Conservation (phyloP, 345 rosid species). For the Pistacia atlantica region DNA sequence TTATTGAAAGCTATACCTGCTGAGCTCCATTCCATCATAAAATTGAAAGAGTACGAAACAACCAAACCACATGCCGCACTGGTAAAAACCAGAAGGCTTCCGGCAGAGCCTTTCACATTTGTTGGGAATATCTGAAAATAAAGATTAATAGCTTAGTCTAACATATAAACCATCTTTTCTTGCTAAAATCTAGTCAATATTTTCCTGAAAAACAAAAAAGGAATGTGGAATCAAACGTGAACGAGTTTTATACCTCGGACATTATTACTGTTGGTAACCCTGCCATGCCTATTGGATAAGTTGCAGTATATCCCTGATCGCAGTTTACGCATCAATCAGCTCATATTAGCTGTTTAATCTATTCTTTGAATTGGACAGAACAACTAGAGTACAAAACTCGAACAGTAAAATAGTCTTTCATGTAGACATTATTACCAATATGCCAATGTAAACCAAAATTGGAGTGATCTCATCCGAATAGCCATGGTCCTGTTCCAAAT, state of each 20-base stretch:
- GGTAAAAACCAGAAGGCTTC: slow-evolving; percentile 47
- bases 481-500: slow-evolving; percentile 23
- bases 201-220: too few species aligned
- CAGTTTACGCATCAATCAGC: not conserved
- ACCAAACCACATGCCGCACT: slow-evolving; percentile 45
- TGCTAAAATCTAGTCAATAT: too few species aligned
- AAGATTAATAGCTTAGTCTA: not conserved
- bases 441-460: slow-evolving; percentile 26
- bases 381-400: too few species aligned
- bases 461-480: slow-evolving; percentile 25
- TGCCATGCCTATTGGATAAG: slow-evolving; percentile 23
- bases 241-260: not conserved
- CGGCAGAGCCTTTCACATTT: slow-evolving; percentile 53
- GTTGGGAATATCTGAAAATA: slow-evolving; percentile 55
- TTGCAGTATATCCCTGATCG: slow-evolving; percentile 14
- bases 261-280: slow-evolving; percentile 22
- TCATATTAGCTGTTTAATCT: too few species aligned
- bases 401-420: not conserved
- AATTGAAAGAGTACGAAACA: slow-evolving; percentile 50
- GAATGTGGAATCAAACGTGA: too few species aligned
- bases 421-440: not conserved
- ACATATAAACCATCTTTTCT: not conserved
- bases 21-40: slow-evolving; percentile 57
- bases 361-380: too few species aligned
- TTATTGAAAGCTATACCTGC: slow-evolving; percentile 32